A percentile compares a stretch with the other conserved stretches of the same genome.
Conservation (phyloP, 2,329 filamentous ascomycete genomes). For the Phyllosticta ampelicida region DNA sequence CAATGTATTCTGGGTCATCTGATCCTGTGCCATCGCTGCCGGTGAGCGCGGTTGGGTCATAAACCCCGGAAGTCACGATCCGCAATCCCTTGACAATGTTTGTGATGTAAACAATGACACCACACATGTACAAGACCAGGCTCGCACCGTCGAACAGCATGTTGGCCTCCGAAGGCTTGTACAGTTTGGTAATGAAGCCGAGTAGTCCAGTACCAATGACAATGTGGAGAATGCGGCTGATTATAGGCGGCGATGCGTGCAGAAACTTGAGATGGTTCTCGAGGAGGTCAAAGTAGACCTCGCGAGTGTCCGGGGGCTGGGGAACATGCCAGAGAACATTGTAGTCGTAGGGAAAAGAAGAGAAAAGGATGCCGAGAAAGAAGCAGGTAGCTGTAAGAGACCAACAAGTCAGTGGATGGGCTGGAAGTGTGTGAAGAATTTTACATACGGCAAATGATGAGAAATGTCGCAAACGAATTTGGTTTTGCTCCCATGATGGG, state of each 20-base stretch:
- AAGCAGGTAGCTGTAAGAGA: conserved; percentile 58
- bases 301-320: conserved; percentile 39
- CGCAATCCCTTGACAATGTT: conserved; percentile 95
- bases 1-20: conserved; percentile 49
- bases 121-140: conserved; percentile 67
- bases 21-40: conserved; percentile 31
- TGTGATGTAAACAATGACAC: conserved; percentile 82
- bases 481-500: conserved; percentile 14
- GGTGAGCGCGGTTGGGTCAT: conserved; percentile 34
- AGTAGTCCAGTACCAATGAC: conserved; percentile 77
- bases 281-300: conserved; percentile 68
- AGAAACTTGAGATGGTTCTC: conserved; percentile 86
- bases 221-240: conserved; percentile 88
- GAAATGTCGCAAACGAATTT: conserved; percentile 80
- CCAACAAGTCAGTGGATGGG: conserved; percentile 8
- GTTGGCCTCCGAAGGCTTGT: conserved; percentile 86
- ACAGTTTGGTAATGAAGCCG: conserved; percentile 84
- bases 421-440: conserved; percentile 11
- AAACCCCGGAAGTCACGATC: conserved; percentile 65
- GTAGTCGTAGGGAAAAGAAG: conserved; percentile 91
- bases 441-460: conserved; percentile 85
- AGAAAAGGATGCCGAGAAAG: conserved; percentile 97
- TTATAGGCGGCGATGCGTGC: conserved; percentile 82
- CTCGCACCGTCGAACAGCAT: conserved; percentile 80
- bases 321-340: conserved; percentile 71